Percentiles rank a stretch among this genome's conserved stretches.
phyloP scores from a whole-genome alignment of 257 asterid genomes.

The Solanum medicagineum region DNA sequence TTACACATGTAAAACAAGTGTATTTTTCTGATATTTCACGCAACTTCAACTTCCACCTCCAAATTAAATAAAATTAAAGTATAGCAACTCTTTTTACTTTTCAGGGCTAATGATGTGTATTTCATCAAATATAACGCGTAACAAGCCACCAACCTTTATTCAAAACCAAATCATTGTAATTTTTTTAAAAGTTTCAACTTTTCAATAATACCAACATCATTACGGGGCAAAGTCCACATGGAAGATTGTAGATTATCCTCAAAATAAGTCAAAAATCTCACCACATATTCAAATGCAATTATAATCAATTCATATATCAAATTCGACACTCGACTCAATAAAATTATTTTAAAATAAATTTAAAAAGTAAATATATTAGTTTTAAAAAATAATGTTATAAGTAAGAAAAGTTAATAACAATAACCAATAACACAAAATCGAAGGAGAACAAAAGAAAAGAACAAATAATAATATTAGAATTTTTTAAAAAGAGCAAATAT shows the following conservation, averaged over 20 bases:
- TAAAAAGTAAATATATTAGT: too few relatives aligned
- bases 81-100: neutral
- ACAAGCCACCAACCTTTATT: neutral
- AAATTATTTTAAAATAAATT: too few relatives aligned
- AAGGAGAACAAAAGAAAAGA: too few relatives aligned
- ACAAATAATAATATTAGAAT: too few relatives aligned
- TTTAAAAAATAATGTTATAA: too few relatives aligned
- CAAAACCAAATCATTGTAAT: neutral
- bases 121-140: neutral
- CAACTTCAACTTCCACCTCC: neutral
- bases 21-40: neutral
- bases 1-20: neutral
- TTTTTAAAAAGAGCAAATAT: too few relatives aligned
- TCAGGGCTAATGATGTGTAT: neutral
- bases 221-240: neutral
- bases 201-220: neutral
- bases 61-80: neutral
- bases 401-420: too few relatives aligned
- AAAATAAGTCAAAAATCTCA: neutral
- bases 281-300: too few relatives aligned
- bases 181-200: neutral
- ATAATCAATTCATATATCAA: too few relatives aligned
- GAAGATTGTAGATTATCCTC: neutral
- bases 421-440: too few relatives aligned
- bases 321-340: too few relatives aligned